These are phyloP conservation scores for Ophiostoma ulmi DNA, from an alignment of 2,329 filamentous ascomycete genomes.

Conservation along the genomic window DNA sequence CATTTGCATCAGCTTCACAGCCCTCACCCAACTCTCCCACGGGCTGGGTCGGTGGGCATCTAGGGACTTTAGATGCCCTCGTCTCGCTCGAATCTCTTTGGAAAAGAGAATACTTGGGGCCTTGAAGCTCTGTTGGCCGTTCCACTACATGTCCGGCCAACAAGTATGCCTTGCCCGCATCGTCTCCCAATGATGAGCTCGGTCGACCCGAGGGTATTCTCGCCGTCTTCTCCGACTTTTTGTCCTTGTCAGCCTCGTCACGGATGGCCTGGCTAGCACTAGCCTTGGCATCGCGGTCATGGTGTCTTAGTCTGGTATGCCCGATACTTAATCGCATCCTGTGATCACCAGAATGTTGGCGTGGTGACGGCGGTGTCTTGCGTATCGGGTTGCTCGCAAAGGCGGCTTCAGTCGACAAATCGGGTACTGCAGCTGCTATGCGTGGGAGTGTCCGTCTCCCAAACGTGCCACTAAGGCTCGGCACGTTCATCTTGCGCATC, in stretches of 20 bases:
- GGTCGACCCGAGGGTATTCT: background rate
- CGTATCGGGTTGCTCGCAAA: constrained; percentile 25
- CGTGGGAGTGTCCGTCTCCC: constrained; percentile 59
- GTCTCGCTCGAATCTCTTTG: background rate
- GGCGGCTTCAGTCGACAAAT: background rate
- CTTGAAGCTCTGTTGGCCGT: background rate
- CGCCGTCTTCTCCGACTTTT: background rate
- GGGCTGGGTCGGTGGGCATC: constrained; percentile 7
- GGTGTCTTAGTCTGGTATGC: constrained; percentile 4
- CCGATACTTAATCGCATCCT: background rate
- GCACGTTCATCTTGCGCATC: constrained; percentile 81
- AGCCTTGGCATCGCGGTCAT: constrained; percentile 3
- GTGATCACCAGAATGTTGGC: background rate
- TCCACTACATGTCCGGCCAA: background rate
- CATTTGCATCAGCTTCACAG: background rate
- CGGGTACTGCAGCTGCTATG: constrained; percentile 27
- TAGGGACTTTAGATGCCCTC: background rate
- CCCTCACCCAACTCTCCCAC: constrained; percentile 4
- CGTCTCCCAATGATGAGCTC: constrained; percentile 4
- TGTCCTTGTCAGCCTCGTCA: background rate
- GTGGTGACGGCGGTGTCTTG: background rate
- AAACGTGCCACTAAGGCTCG: constrained; percentile 72
- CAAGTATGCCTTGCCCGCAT: background rate
- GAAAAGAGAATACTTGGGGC: background rate
- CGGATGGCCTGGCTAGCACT: background rate